Evolutionary conservation across 2,329 filamentous ascomycete species (phyloP).

Genomic region (Neophaeococcomyces aloes): DNA sequence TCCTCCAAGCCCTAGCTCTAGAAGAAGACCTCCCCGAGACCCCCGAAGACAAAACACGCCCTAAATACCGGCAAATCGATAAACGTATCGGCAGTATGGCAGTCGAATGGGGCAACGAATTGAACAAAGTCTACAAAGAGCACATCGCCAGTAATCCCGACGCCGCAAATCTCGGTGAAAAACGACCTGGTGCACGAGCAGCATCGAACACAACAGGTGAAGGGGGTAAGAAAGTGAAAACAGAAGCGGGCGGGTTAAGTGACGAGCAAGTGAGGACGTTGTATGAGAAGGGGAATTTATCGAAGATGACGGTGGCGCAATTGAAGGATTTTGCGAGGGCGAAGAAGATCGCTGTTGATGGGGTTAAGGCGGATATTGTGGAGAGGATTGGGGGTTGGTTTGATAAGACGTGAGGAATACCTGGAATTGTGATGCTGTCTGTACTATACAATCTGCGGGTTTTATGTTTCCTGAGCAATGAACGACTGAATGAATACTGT

Average conservation of each 20-base stretch:
- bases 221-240: constrained; percentile 39
- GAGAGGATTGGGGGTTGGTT: constrained; percentile 40
- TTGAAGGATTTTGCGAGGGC: constrained; percentile 38
- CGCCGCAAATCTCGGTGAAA: constrained; percentile 36
- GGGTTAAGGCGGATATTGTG: constrained; percentile 40
- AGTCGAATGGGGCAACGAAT: constrained; percentile 60
- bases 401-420: too few relatives aligned
- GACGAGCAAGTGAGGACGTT: constrained; percentile 32
- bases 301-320: constrained; percentile 37
- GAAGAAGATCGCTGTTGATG: constrained; percentile 33
- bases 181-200: constrained; percentile 28
- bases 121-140: constrained; percentile 49
- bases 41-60: constrained; percentile 67
- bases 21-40: constrained; percentile 78
- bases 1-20: constrained; percentile 79
- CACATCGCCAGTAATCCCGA: constrained; percentile 32
- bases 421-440: too few relatives aligned
- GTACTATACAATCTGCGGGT: too few relatives aligned
- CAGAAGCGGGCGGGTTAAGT: constrained; percentile 21
- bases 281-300: constrained; percentile 34
- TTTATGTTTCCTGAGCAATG: too few relatives aligned
- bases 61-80: constrained; percentile 76
- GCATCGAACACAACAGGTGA: constrained; percentile 13
- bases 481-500: too few relatives aligned
- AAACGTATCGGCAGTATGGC: constrained; percentile 76